These are phyloP conservation scores for Lichtheimia ornata DNA, from an alignment of 371 early-diverging fungal species.

Conservation along the genomic window DNA sequence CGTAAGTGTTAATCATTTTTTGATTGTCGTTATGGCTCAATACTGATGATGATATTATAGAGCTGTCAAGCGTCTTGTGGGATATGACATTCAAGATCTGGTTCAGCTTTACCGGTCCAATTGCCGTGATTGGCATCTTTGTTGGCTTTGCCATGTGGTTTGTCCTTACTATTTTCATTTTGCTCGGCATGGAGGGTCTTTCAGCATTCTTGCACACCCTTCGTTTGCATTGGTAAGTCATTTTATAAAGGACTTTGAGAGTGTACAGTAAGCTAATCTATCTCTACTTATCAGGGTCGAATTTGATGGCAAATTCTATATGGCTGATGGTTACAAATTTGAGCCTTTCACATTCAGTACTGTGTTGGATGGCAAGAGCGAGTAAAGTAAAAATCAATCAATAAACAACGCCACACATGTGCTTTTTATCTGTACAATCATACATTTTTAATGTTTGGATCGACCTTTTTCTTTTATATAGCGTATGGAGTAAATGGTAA, in stretches of 20 bases:
- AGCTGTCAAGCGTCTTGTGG: constrained; percentile 98
- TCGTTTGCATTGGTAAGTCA: constrained; percentile 93
- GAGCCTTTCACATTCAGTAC: constrained; percentile 48
- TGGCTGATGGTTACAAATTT: constrained; percentile 51
- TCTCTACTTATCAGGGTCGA: constrained; percentile 76
- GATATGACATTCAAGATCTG: constrained; percentile 87
- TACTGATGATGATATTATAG: constrained; percentile 24
- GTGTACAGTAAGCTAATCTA: neutral
- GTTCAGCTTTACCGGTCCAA: constrained; percentile 53
- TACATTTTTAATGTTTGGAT: constrained; percentile 33
- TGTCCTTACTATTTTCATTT: constrained; percentile 79
- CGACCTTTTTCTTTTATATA: constrained; percentile 29
- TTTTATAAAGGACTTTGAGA: neutral
- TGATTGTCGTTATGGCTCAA: neutral
- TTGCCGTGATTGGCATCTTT: constrained; percentile 68
- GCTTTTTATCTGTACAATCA: constrained; percentile 49
- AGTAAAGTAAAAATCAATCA: constrained; percentile 11
- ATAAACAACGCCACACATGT: constrained; percentile 25
- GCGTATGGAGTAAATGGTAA: constrained; percentile 39
- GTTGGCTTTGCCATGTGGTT: constrained; percentile 86
- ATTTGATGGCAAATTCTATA: constrained; percentile 98
- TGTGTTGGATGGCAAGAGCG: constrained; percentile 21
- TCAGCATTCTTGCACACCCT: constrained; percentile 99
- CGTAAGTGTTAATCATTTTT: constrained; percentile 54
- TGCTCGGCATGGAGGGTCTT: constrained; percentile 98